Percentiles rank a stretch among this genome's conserved stretches.
Conservation (phyloP, 1,284 basidiomycete species). For the Boletus mariae region DNA sequence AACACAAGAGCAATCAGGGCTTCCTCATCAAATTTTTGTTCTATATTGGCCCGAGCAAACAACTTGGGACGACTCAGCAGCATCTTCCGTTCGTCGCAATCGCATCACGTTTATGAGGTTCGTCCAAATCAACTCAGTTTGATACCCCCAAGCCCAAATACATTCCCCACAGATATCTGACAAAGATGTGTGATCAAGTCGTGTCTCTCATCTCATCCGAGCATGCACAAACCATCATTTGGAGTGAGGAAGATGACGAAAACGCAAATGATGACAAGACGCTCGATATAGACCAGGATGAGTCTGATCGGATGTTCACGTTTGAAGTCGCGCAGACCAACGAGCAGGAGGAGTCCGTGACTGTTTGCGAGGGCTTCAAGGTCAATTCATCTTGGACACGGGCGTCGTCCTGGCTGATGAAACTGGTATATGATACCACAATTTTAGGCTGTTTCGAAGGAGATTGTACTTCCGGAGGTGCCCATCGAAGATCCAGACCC, state of each 20-base stretch:
- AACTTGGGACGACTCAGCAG: slow-evolving; percentile 54
- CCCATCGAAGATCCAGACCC: slow-evolving; percentile 8
- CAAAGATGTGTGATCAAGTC: slow-evolving; percentile 53
- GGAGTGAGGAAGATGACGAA: slow-evolving; percentile 38
- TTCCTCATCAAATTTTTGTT: slow-evolving; percentile 37
- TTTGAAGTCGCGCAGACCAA: slow-evolving; percentile 56
- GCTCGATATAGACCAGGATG: slow-evolving; percentile 35
- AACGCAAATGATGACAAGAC: slow-evolving; percentile 25
- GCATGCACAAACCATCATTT: slow-evolving; percentile 42
- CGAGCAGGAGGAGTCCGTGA: slow-evolving; percentile 54
- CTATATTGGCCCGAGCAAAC: slow-evolving; percentile 61
- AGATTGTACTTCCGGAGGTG: slow-evolving; percentile 11
- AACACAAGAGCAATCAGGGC: slow-evolving; percentile 4
- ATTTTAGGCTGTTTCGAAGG: slow-evolving; percentile 14
- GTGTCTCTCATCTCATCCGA: slow-evolving; percentile 45
- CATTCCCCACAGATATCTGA: slow-evolving; percentile 44
- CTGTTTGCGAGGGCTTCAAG: slow-evolving; percentile 39
- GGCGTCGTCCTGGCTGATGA: neutral
- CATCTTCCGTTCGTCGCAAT: slow-evolving; percentile 45
- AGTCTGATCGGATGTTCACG: slow-evolving; percentile 46
- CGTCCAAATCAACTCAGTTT: neutral
- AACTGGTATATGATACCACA: neutral
- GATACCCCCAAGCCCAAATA: neutral
- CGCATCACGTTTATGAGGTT: slow-evolving; percentile 61
- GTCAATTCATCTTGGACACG: slow-evolving; percentile 23